phyloP scores from a whole-genome alignment of 371 early-diverging fungal genomes.

The Mucor piriformis region DNA sequence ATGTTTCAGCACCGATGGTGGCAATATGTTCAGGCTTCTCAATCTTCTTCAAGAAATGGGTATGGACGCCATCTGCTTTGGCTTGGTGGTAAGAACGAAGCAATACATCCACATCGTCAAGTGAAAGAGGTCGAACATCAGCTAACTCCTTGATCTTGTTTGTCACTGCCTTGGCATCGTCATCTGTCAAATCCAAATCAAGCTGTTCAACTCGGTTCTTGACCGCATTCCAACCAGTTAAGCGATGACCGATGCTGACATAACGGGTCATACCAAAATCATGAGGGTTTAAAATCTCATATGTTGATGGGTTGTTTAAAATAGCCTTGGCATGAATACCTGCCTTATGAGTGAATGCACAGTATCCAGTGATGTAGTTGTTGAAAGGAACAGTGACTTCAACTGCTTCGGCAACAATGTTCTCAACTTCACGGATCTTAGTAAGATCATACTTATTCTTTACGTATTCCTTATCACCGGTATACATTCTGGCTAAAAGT shows the following conservation, averaged over 20 bases:
- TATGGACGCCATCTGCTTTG: conserved; percentile 27
- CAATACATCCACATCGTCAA: conserved; percentile 85
- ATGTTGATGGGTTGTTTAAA: conserved; percentile 95
- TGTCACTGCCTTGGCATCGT: conserved; percentile 90
- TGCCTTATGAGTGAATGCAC: conserved; percentile 98
- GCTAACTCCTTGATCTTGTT: conserved; percentile 92
- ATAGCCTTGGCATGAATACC: conserved; percentile 99
- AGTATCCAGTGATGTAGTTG: conserved; percentile 97
- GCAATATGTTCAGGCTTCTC: conserved; percentile 32
- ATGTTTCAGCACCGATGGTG: conserved; percentile 13
- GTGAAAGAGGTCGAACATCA: conserved; percentile 86
- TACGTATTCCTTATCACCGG: conserved; percentile 86
- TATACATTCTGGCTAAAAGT: conserved; percentile 92
- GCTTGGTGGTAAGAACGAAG: conserved; percentile 38
- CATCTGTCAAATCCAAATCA: conserved; percentile 81
- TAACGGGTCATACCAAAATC: conserved; percentile 98
- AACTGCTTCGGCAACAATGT: conserved; percentile 93
- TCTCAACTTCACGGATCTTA: conserved; percentile 91
- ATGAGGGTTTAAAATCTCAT: conserved; percentile 95
- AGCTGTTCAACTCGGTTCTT: conserved; percentile 94
- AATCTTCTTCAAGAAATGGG: conserved; percentile 27
- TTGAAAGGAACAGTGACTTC: conserved; percentile 96
- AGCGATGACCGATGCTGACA: conserved; percentile 93
- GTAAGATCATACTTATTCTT: conserved; percentile 90
- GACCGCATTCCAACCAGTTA: conserved; percentile 98